Evolutionary conservation across 352 stramenopile genomes (phyloP).

Genomic region (Phytophthora megakarya): DNA sequence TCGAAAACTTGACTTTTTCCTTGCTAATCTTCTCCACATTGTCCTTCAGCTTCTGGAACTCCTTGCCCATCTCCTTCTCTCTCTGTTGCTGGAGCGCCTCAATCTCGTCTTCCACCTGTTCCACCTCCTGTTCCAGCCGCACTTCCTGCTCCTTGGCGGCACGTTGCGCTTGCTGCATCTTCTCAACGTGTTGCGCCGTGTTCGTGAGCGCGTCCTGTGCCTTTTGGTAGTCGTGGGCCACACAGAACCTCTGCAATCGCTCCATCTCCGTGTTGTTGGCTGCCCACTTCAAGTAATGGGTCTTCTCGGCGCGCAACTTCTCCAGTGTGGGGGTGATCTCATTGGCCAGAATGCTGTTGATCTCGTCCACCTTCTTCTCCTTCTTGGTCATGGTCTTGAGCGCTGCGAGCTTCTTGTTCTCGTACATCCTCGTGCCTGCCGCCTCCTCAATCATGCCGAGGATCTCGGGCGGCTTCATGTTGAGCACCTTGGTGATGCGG

Average conservation of each 20-base stretch:
- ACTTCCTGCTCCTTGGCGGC: conserved; percentile 59
- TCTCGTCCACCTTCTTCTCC: conserved; percentile 99
- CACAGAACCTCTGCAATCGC: conserved; percentile 95
- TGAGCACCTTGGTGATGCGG: conserved; percentile 99
- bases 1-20: conserved; percentile 84
- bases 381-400: conserved; percentile 99
- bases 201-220: conserved; percentile 88
- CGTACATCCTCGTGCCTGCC: conserved; percentile 99
- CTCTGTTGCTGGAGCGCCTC: conserved; percentile 70
- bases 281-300: conserved; percentile 98
- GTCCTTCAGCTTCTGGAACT: conserved; percentile 83
- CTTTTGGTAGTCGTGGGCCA: conserved; percentile 95
- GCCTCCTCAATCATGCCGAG: conserved; percentile 99
- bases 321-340: conserved; percentile 99
- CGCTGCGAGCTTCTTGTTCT: conserved; percentile 98
- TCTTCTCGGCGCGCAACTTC: conserved; percentile 96
- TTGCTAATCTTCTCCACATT: conserved; percentile 82
- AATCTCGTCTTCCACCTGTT: conserved; percentile 88
- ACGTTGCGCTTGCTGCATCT: conserved; percentile 88
- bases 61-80: conserved; percentile 87
- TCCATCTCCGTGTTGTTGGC: conserved; percentile 99
- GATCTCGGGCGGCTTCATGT: conserved; percentile 99
- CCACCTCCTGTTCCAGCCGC: conserved; percentile 68
- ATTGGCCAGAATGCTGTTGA: conserved; percentile 97
- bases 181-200: conserved; percentile 86